Base-by-base conservation (phyloP, 257 asterid genomes). In the Osmanthus fragrans region DNA sequence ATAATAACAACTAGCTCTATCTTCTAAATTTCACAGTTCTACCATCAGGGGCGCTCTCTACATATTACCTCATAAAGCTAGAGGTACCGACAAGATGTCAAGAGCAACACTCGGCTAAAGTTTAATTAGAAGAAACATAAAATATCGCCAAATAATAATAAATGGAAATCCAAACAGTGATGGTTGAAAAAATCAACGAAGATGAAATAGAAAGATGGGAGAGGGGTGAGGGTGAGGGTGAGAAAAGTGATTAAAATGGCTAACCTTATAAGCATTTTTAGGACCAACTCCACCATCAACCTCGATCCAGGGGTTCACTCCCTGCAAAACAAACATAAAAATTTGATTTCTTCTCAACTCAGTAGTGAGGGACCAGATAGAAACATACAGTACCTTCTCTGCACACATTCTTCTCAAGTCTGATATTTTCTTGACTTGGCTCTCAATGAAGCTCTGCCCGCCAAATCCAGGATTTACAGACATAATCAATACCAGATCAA, bases 381-480 rank as follows among this genome's bases (percentile, higher is more conserved):
- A 70, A 54, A 42, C 19, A 47, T 51, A 30, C 18, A 72, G 4
- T 84, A 93, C 99, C 96, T 89, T 95, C 88, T 95, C 99, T 0
- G 81, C 87, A n/a, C 99, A 95, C 80, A 95, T 58, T 88, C 83
- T 91, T 89, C 98, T 90, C 88, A 95, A 89, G 60, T 95, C 99
- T 0, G 92, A 84, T 73, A 91, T 95, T 85, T 95, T 95, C 93
- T 91, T 95, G 54, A 95, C 99, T 86, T 95, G 99, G 90, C 99
- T 95, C 89, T 95, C 99, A 74, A 93, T 95, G 86, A 95, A 95
- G 89, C 99, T 93, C 89, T 95, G 99, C 73, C 99, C 99, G 80
- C 99, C 99, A 87, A 95, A 95, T 78, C 99, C 99, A 75, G 99
- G 99, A 86, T 95, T 95, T 73, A 95, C 99, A 74, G 98, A 91